Base-by-base conservation (phyloP, 306 rosid species). In the Ziziphus jujuba region DNA sequence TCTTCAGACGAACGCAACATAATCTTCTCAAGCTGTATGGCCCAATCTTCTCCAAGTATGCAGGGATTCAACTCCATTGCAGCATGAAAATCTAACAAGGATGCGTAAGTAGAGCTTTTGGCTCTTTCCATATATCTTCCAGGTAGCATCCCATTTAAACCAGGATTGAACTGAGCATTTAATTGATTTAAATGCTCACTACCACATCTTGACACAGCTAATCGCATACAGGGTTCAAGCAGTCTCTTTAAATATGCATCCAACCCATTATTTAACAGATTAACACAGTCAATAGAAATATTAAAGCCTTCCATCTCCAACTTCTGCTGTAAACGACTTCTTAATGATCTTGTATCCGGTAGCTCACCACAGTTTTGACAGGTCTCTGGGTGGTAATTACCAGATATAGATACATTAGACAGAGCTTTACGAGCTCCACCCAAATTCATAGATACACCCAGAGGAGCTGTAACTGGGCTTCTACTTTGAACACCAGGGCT, bases 391-490 rank as follows among this genome's bases (percentile, higher is more conserved):
- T 75, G 72, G 75, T 74, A 67, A 48, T 78, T 77, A 53, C 72
- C 65, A 55, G 74, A 34, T 47, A 77, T 61, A 9, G 91, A 82
- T 55, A 70, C 73, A 51, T 77, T 80, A 63, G 88, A 84, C 66
- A 82, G 79, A 66, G 70, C 59, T 49, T 79, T 88, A 19, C 92
- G 81, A 13, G 79, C 63, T 25, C 87, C 55, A 33, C 79, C 76
- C 35, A 74, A 80, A 59, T 80, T 79, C 87, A 87, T 73, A 9
- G 84, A 72, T 73, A 95, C 71, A 60, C 99, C 99, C 55, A 95
- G 80, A n/a, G 99, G 99, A 72, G 99, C 99, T 16, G 90, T 88
- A 40, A 95, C 97, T 0, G 97, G 95, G 79, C 97, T 95, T 73
- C 90, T 82, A 63, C 96, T 90, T 49, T 95, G 95, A 63, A 88